A percentile compares a stretch with the other conserved stretches of the same genome.
Evolutionary conservation across 768 basidiomycete genomes (phyloP).

Genomic region (Phylloporus rhodoxanthus): DNA sequence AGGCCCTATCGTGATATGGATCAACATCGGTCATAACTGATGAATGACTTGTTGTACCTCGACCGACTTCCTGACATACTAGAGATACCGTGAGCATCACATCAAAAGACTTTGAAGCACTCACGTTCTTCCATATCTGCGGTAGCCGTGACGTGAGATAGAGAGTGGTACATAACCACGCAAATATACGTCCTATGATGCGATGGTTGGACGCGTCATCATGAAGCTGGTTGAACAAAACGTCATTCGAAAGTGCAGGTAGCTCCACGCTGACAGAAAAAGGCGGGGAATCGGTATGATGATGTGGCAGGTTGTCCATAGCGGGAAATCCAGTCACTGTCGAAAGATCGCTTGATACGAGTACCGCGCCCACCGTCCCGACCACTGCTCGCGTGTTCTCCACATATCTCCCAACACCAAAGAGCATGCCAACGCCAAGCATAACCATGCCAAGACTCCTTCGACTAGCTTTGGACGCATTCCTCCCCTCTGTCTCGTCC

Average conservation of each 20-base stretch:
- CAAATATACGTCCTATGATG: slow-evolving; percentile 82
- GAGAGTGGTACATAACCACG: slow-evolving; percentile 89
- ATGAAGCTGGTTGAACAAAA: slow-evolving; percentile 12
- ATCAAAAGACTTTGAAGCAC: slow-evolving; percentile 29
- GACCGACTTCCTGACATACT: slow-evolving; percentile 88
- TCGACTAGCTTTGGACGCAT: slow-evolving; percentile 59
- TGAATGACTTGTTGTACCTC: slow-evolving; percentile 42
- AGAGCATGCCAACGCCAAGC: slow-evolving; percentile 68
- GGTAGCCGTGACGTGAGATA: slow-evolving; percentile 93
- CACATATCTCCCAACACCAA: slow-evolving; percentile 55
- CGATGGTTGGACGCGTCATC: slow-evolving; percentile 41
- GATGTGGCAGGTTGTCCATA: slow-evolving; percentile 11
- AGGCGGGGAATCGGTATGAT: background rate
- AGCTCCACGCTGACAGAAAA: slow-evolving; percentile 16
- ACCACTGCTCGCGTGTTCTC: slow-evolving; percentile 26
- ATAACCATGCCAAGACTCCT: slow-evolving; percentile 77
- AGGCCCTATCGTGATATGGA: slow-evolving; percentile 55
- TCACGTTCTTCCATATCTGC: slow-evolving; percentile 98
- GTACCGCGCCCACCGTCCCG: slow-evolving; percentile 42
- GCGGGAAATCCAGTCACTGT: slow-evolving; percentile 5
- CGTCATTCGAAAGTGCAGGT: slow-evolving; percentile 6
- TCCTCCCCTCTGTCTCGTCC: slow-evolving; percentile 24
- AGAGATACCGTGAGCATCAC: slow-evolving; percentile 2
- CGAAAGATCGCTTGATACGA: slow-evolving; percentile 24
- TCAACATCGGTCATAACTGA: slow-evolving; percentile 3